Evolutionary conservation across 176 grass and related monocot genomes (phyloP).

Genomic region (Typha latifolia): DNA sequence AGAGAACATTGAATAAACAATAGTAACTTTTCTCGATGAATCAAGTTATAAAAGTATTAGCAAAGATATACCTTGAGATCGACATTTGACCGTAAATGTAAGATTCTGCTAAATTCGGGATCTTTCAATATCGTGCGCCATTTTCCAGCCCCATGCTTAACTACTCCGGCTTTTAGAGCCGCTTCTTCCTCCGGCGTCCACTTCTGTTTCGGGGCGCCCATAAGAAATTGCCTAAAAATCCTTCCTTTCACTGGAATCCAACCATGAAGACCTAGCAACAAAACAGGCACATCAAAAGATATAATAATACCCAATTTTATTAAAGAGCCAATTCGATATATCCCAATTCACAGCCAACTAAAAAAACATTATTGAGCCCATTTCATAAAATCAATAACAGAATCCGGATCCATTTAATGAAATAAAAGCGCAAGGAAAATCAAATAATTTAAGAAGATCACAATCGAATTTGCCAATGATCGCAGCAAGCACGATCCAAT

Average conservation of each 20-base stretch:
- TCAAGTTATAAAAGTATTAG: background rate
- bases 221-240: conserved; percentile 1
- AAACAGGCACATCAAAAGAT: too few relatives aligned
- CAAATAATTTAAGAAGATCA: too few relatives aligned
- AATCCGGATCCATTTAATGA: too few relatives aligned
- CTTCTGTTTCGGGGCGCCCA: conserved; percentile 93
- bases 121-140: conserved; percentile 94
- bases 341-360: too few relatives aligned
- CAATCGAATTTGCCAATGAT: too few relatives aligned
- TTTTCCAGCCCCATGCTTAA: conserved; percentile 76
- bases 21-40: background rate
- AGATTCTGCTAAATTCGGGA: conserved; percentile 59
- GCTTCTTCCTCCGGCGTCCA: conserved; percentile 87
- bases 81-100: conserved; percentile 78
- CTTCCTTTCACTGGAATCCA: background rate
- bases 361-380: too few relatives aligned
- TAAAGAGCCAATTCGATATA: too few relatives aligned
- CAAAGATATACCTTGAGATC: conserved; percentile 70
- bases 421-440: too few relatives aligned
- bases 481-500: too few relatives aligned
- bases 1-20: background rate
- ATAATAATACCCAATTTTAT: too few relatives aligned
- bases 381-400: too few relatives aligned
- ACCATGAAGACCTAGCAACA: background rate
- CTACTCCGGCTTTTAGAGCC: conserved; percentile 87